phyloP scores from a whole-genome alignment of 352 stramenopile genomes.

The Aphanomyces euteiches region DNA sequence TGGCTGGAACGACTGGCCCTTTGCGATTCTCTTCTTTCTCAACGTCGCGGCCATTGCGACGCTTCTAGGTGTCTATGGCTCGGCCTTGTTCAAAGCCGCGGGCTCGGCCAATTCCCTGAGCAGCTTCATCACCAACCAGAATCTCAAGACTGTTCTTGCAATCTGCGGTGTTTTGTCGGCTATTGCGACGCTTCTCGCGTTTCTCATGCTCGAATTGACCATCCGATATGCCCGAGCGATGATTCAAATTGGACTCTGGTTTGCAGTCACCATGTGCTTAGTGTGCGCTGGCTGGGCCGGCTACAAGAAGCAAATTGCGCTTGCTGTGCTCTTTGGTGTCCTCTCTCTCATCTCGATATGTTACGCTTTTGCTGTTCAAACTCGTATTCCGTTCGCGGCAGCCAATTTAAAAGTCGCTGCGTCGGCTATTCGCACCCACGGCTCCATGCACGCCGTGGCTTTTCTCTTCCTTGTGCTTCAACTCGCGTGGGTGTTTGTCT shows the following conservation, averaged over 20 bases:
- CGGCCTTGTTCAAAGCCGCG: slow-evolving; percentile 51
- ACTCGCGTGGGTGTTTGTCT: slow-evolving; percentile 87
- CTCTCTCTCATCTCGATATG: slow-evolving; percentile 70
- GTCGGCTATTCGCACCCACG: slow-evolving; percentile 86
- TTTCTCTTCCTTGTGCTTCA: slow-evolving; percentile 86
- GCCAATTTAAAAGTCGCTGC: slow-evolving; percentile 88
- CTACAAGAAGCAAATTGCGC: slow-evolving; percentile 56
- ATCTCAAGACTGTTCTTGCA: slow-evolving; percentile 55
- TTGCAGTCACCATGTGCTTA: slow-evolving; percentile 73
- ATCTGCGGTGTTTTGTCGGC: slow-evolving; percentile 56
- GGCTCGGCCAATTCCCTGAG: slow-evolving; percentile 9
- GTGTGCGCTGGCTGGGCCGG: slow-evolving; percentile 66
- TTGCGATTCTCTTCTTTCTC: slow-evolving; percentile 68
- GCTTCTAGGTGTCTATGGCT: slow-evolving; percentile 57
- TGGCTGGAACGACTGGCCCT: slow-evolving; percentile 72
- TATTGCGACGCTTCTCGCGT: slow-evolving; percentile 51
- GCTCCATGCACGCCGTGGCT: slow-evolving; percentile 82
- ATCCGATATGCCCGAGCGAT: slow-evolving; percentile 70
- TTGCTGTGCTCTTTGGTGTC: slow-evolving; percentile 60
- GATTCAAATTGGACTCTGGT: slow-evolving; percentile 82
- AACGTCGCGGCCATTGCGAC: slow-evolving; percentile 74
- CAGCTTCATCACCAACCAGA: slow-evolving; percentile 47
- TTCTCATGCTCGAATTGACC: slow-evolving; percentile 77
- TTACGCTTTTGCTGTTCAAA: slow-evolving; percentile 79
- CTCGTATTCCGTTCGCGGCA: slow-evolving; percentile 92